Base-by-base conservation (phyloP, 2,329 filamentous ascomycete genomes). In the Alternaria tenuissima region DNA sequence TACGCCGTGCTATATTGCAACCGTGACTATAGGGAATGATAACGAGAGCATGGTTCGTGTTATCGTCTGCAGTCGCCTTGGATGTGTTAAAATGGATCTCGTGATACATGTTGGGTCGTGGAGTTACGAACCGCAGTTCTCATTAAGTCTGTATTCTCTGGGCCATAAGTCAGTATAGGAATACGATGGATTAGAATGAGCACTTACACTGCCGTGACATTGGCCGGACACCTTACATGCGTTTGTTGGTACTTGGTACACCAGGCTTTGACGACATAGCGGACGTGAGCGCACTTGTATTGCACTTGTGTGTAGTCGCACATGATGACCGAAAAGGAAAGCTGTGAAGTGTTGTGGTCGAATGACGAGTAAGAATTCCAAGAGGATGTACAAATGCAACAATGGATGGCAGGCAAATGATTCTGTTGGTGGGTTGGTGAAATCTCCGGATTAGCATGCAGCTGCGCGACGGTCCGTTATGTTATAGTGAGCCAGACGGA, bases 301-400 rank as follows among this genome's bases (percentile, higher is more conserved):
- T 86, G 83, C 55, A 87, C 85, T 74, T 87, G 83, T 22, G 82
- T 87, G 66, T 87, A 87, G 72, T 87, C 85, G 73, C 85, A 88
- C 85, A 87, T 87, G 41, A 36, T 63, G 41, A n/a, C 16, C 32
- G 52, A 51, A 48, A 52, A 52, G 48, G 59, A 62, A 36, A 48
- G 55, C 22, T 46, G 42, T 16, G 49, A 48, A n/a, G 36, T 30
- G 53, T 49, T 59, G 39, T 47, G 51, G 28, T 58, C 26, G 57
- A 53, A 48, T 61, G 59, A 41, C 47, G 42, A n/a, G 52, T 52
- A 41, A 44, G 20, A 46, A 22, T 49, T 43, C 38, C 34, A 38
- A 34, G 36, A 9, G 7, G 46, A 22, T 24, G 43, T 36, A 22
- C 14, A 58, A 48, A 49, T 22, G 34, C 11, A 56, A 39, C 34